Evolutionary conservation across 495 filamentous ascomycete species (phyloP).

Genomic region (Aspergillus heteromorphus): DNA sequence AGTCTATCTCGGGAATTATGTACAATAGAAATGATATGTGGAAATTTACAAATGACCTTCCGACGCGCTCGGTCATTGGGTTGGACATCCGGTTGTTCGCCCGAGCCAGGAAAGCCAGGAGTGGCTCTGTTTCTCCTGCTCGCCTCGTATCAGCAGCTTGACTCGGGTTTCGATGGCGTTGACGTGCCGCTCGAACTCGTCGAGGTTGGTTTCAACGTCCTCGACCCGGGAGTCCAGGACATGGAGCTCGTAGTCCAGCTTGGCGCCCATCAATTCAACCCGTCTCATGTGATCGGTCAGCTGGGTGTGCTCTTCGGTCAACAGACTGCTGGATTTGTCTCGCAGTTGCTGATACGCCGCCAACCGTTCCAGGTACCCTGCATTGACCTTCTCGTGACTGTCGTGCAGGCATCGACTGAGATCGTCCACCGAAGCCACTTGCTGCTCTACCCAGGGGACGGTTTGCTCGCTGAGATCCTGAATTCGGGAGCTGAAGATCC

Average conservation of each 20-base stretch:
- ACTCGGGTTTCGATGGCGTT: constrained; percentile 70
- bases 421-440: constrained; percentile 55
- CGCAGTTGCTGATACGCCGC: constrained; percentile 60
- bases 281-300: constrained; percentile 73
- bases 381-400: constrained; percentile 61
- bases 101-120: constrained; percentile 46
- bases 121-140: constrained; percentile 59
- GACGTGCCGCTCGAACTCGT: constrained; percentile 77
- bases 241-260: constrained; percentile 90
- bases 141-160: constrained; percentile 58
- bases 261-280: constrained; percentile 75
- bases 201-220: constrained; percentile 80
- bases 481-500: constrained; percentile 49
- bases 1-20: constrained; percentile 16
- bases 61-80: background rate
- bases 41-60: background rate
- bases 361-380: constrained; percentile 60
- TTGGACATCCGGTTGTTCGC: background rate
- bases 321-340: constrained; percentile 58
- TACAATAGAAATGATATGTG: constrained; percentile 20
- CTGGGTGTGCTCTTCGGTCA: constrained; percentile 59
- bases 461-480: constrained; percentile 45
- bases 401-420: constrained; percentile 56
- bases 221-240: constrained; percentile 74
- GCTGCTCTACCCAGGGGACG: constrained; percentile 60